Evolutionary conservation across 352 stramenopile genomes (phyloP).

Genomic region (Phytophthora hibernalis): DNA sequence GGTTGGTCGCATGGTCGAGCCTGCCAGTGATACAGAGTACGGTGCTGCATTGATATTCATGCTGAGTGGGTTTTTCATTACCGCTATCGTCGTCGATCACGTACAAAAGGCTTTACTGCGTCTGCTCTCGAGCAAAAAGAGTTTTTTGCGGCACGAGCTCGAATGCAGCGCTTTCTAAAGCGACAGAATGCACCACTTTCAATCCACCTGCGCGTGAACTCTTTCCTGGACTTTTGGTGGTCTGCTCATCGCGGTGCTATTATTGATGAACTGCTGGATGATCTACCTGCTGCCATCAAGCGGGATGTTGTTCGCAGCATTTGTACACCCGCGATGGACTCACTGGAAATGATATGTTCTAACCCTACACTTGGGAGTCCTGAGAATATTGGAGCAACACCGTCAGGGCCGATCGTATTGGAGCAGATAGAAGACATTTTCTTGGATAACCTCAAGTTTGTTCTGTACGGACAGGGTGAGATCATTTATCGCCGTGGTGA

Average conservation of each 20-base stretch:
- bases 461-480: slow-evolving; percentile 66
- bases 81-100: slow-evolving; percentile 71
- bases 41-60: slow-evolving; percentile 62
- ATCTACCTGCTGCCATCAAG: slow-evolving; percentile 62
- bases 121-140: slow-evolving; percentile 75
- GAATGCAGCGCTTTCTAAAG: slow-evolving; percentile 72
- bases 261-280: slow-evolving; percentile 62
- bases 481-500: slow-evolving; percentile 66
- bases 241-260: slow-evolving; percentile 67
- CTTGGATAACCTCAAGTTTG: slow-evolving; percentile 63
- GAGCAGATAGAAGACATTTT: slow-evolving; percentile 55
- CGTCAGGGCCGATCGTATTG: slow-evolving; percentile 15
- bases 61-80: slow-evolving; percentile 74
- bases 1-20: slow-evolving; percentile 55
- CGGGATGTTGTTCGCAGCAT: slow-evolving; percentile 68
- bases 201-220: slow-evolving; percentile 68
- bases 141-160: slow-evolving; percentile 62
- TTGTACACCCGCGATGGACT: slow-evolving; percentile 56
- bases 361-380: background rate
- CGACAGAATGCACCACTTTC: slow-evolving; percentile 56
- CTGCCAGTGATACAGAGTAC: slow-evolving; percentile 57
- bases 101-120: slow-evolving; percentile 70
- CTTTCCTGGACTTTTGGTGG: slow-evolving; percentile 79
- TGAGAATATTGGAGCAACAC: background rate
- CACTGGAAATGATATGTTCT: slow-evolving; percentile 45